Percentiles rank a stretch among this genome's conserved stretches.
Evolutionary conservation across 495 filamentous ascomycete genomes (phyloP).

Genomic region (Talaromyces thailandensis): DNA sequence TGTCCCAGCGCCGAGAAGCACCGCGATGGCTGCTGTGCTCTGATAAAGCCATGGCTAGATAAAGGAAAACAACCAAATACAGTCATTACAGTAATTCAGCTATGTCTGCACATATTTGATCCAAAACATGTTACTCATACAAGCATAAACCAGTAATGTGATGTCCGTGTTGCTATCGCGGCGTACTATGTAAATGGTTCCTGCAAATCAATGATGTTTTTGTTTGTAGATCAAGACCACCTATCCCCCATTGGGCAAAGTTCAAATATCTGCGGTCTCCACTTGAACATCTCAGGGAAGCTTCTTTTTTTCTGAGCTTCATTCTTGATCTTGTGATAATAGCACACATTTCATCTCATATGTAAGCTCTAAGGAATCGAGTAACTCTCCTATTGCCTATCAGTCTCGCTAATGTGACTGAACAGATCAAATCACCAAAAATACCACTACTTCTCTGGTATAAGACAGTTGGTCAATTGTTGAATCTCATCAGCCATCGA

Average conservation of each 20-base stretch:
- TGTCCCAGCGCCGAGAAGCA: constrained; percentile 22
- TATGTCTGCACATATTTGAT: neutral
- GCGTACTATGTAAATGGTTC: neutral
- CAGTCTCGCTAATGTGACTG: neutral
- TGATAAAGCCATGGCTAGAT: constrained; percentile 13
- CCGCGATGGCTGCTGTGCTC: constrained; percentile 14
- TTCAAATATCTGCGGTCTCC: neutral
- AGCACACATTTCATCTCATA: neutral
- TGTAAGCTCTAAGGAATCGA: neutral
- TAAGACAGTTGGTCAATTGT: neutral
- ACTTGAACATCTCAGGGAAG: neutral
- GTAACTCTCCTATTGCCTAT: neutral
- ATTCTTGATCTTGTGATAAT: neutral
- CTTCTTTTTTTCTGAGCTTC: neutral
- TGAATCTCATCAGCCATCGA: neutral
- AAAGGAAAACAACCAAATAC: neutral
- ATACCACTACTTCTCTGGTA: neutral
- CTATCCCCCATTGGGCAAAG: neutral
- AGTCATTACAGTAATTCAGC: neutral
- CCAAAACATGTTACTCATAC: neutral
- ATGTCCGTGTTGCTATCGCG: neutral
- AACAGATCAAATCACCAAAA: neutral
- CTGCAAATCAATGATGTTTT: neutral
- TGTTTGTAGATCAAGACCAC: neutral
- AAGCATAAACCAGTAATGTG: neutral